Conservation (phyloP, 306 rosid genomes). For the Arachis stenosperma region DNA sequence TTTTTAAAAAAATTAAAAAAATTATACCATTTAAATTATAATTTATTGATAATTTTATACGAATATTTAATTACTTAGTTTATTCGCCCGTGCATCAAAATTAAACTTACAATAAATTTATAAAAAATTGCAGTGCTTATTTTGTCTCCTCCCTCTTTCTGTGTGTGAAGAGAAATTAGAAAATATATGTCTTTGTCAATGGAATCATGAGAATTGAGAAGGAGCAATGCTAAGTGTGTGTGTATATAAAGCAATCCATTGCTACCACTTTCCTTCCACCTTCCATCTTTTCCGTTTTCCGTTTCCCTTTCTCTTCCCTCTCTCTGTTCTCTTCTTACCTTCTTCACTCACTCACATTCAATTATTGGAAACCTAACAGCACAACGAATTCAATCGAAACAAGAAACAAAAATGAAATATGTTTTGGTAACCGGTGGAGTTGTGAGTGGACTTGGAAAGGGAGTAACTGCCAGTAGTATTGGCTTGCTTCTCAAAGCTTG, state of each 20-base stretch:
- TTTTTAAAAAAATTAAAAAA: too few relatives aligned
- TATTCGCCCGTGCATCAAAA: too few relatives aligned
- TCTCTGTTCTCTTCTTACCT: background rate
- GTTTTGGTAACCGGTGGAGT: conserved; percentile 94
- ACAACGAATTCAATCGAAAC: background rate
- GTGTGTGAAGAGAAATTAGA: too few relatives aligned
- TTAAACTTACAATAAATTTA: too few relatives aligned
- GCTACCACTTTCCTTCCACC: background rate
- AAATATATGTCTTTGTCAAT: background rate
- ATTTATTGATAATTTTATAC: too few relatives aligned
- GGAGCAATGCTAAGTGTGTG: background rate
- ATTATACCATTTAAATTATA: too few relatives aligned
- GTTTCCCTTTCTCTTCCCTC: background rate
- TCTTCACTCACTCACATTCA: background rate
- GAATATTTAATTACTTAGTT: too few relatives aligned
- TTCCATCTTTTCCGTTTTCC: background rate
- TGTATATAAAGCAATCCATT: conserved; percentile 37
- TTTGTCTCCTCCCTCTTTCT: background rate
- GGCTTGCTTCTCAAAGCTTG: conserved; percentile 91
- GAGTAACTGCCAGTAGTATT: conserved; percentile 94
- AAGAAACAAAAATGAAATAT: conserved; percentile 68
- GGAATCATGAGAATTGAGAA: conserved; percentile 4
- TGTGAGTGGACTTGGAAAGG: conserved; percentile 95
- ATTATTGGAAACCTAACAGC: background rate
- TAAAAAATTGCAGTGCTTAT: too few relatives aligned